Base-by-base conservation (phyloP, 305 asterid genomes). In the Coffea humblotiana region DNA sequence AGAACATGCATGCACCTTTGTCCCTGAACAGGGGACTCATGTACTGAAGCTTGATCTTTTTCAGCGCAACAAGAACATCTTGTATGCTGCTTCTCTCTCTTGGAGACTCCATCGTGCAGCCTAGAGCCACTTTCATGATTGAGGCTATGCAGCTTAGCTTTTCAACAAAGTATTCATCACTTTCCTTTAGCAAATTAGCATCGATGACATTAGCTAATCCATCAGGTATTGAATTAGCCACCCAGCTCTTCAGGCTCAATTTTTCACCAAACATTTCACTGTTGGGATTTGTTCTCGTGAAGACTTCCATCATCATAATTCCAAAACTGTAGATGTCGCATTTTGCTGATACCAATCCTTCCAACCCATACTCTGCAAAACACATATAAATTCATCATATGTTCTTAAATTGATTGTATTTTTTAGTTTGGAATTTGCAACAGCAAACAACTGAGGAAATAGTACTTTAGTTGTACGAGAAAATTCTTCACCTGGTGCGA, bases 401-500 rank as follows among this genome's bases (percentile, higher is more conserved):
- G 43, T 37, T 37, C 43, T 1, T 4, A 37, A 37, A 37, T 37
- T 37, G 43, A 4, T 37, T 37, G 43, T 37, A 37, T 1, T 1
- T 37, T 37, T 37, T 0, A 2, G 2, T 37, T 37, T 37, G 40
- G 43, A 12, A 71, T 1, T 43, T 21, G 2, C 11, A 12, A 5
- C 8, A 29, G 11, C 4, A 10, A 19, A 18, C 0, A 4, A 8
- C 32, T 29, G 32, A 1, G 32, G 32, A 0, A 68, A 19, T 6
- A 35, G 3, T 0, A 4, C 1, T 1, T 66, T 10, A 15, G 15
- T 0, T 6, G 3, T 5, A 1, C 14, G 0, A 11, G 23, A 43
- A 4, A 40, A 69, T 13, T 8, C 8, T 15, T 73, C 18, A 73
- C 77, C 77, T 73, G 77, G 77, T 56, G 77, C 77, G 52, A 73